Percentiles rank a stretch among this genome's conserved stretches.
These are phyloP conservation scores for Carex sylvatica DNA, from an alignment of 202 grass and related monocot genomes.

Conservation along the genomic window DNA sequence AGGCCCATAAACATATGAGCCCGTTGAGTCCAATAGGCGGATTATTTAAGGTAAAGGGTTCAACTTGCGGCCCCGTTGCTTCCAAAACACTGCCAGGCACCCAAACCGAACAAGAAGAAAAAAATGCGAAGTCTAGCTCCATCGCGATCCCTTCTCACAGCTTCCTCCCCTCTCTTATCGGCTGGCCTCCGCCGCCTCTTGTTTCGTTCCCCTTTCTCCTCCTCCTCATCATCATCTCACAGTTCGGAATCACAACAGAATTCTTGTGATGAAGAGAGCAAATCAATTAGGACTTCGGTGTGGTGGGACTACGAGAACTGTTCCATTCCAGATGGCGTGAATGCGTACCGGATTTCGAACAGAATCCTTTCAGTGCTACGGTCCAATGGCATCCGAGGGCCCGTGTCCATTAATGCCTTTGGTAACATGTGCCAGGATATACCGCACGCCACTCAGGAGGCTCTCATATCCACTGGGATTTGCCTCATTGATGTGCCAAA, in stretches of 20 bases:
- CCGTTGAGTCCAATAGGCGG: no score
- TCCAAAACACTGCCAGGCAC: no score
- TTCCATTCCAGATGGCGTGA: conserved; percentile 47
- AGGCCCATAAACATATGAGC: no score
- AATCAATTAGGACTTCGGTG: conserved; percentile 58
- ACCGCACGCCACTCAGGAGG: conserved; percentile 52
- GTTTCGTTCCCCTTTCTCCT: background rate
- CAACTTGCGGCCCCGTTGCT: no score
- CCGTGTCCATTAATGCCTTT: conserved; percentile 79
- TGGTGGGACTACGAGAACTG: conserved; percentile 99
- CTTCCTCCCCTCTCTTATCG: background rate
- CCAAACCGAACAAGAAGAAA: no score
- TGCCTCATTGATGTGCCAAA: conserved; percentile 67
- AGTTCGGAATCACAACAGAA: background rate
- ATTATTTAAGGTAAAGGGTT: no score
- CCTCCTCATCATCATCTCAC: background rate
- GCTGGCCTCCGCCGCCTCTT: background rate
- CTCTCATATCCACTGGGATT: conserved; percentile 63
- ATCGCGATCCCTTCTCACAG: no score
- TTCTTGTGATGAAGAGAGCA: conserved; percentile 34
- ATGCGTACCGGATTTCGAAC: conserved; percentile 49
- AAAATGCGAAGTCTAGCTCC: no score
- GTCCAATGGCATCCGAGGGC: conserved; percentile 57
- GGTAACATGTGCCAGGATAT: conserved; percentile 56
- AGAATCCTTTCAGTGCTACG: conserved; percentile 61